Conservation (phyloP, 2,329 filamentous ascomycete species). For the Fusarium avenaceum region DNA sequence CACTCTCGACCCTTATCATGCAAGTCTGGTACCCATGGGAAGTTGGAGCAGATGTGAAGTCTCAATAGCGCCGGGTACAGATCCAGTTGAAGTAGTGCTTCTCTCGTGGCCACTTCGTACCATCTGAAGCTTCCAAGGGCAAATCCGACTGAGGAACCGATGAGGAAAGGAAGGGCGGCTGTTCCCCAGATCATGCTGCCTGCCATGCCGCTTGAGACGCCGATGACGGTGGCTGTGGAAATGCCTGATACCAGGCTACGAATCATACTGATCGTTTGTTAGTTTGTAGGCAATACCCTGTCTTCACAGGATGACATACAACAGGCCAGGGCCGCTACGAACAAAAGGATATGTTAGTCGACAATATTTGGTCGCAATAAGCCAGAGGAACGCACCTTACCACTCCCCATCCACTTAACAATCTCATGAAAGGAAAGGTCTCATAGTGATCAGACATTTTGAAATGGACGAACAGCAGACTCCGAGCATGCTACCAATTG, state of each 20-base stretch:
- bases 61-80: conserved; percentile 1
- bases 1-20: neutral
- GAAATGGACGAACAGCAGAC: neutral
- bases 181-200: conserved; percentile 25
- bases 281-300: rapidly evolving
- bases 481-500: neutral
- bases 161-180: neutral
- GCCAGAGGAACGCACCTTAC: neutral
- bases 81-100: conserved; percentile 11
- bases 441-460: conserved; percentile 1
- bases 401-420: conserved; percentile 19
- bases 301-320: neutral
- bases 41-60: conserved; percentile 11
- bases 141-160: conserved; percentile 10
- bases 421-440: neutral
- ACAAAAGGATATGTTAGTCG: rapidly evolving
- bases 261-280: neutral
- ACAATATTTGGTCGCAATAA: too few species aligned
- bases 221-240: conserved; percentile 7
- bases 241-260: conserved; percentile 9
- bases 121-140: conserved; percentile 11
- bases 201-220: conserved; percentile 5
- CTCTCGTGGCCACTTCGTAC: conserved; percentile 13
- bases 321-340: neutral
- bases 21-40: conserved; percentile 1